Evolutionary conservation across 1,284 basidiomycete genomes (phyloP), one percentile per base, ranked within the genome.

Genomic region (Cystobasidium sp.): DNA sequence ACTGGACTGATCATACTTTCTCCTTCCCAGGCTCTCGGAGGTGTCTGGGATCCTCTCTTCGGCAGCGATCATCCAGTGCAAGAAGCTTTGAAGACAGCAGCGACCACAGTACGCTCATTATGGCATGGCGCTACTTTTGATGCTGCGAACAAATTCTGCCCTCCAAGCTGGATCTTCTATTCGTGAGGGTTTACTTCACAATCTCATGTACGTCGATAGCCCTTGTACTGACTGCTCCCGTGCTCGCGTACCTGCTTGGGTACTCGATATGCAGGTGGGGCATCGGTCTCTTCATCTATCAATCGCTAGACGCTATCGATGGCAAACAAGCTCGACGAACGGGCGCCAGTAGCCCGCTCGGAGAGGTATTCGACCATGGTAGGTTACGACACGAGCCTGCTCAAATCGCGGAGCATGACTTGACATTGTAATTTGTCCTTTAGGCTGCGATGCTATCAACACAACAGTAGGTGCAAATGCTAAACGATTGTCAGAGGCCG

Each of bases 301-400:
- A 99, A 84, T 92, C 88, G 75, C 87, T 94, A 75, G 94, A 93
- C 81, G 89, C 92, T 12, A 92, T 94, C 72, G 93, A 95, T 80
- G 93, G 83, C 16, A 82, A 82, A 83, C 96, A 99, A 84, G 96
- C 96, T 14, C 86, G 96, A 68, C 84, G 95, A 69, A 97, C 94
- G 0, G 93, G 93, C 3, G 98, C 97, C 92, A 91, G 94, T 22
- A 93, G 95, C 3, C 96, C 96, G 3, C 84, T 98, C 20, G 96
- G 96, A 20, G 93, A 97, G 82, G 89, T 97, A 87, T 98, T 98
- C 81, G 96, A 99, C 82, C 96, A 99, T 83, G 97, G 94, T 86
- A 7, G 74, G 18, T 72, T 51, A 39, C 18, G 49, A 43, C 44
- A 4, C 58, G 41, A 59, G 47, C 24, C 37, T 55, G 12, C 10